Conservation (phyloP, 495 filamentous ascomycete genomes). For the Lasiosphaeria miniovina region DNA sequence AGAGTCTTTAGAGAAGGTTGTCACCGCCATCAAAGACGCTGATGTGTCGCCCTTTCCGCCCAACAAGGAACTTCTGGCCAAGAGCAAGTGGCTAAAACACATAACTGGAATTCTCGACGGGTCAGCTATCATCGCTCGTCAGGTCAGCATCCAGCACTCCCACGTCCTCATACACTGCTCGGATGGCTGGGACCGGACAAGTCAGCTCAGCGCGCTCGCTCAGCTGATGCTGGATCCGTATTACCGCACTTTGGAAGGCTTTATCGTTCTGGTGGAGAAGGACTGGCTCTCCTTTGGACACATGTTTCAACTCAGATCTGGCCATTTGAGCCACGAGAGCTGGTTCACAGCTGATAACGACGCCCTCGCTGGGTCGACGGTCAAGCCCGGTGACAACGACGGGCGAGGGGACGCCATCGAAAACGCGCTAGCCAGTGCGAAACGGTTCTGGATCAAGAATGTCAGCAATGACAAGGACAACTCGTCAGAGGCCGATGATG, state of each 20-base stretch:
- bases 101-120: conserved; percentile 83
- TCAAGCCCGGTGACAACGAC: conserved; percentile 54
- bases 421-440: conserved; percentile 81
- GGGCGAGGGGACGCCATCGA: conserved; percentile 74
- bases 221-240: conserved; percentile 95
- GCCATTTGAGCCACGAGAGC: conserved; percentile 82
- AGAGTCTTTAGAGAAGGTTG: conserved; percentile 80
- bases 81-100: conserved; percentile 90
- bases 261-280: conserved; percentile 93
- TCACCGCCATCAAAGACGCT: conserved; percentile 88
- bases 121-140: conserved; percentile 75
- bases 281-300: conserved; percentile 98
- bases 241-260: conserved; percentile 91
- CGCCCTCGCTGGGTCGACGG: conserved; percentile 47
- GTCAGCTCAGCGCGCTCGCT: conserved; percentile 89
- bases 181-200: conserved; percentile 97
- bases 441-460: conserved; percentile 82
- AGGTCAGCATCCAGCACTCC: conserved; percentile 86
- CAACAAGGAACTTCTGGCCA: conserved; percentile 74
- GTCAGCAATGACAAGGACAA: conserved; percentile 62
- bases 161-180: conserved; percentile 97
- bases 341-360: conserved; percentile 91
- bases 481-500: conserved; percentile 54
- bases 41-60: conserved; percentile 83
- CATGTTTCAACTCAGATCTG: conserved; percentile 89